phyloP scores from a whole-genome alignment of 1,284 basidiomycete genomes.

The Marasmius fiardii region DNA sequence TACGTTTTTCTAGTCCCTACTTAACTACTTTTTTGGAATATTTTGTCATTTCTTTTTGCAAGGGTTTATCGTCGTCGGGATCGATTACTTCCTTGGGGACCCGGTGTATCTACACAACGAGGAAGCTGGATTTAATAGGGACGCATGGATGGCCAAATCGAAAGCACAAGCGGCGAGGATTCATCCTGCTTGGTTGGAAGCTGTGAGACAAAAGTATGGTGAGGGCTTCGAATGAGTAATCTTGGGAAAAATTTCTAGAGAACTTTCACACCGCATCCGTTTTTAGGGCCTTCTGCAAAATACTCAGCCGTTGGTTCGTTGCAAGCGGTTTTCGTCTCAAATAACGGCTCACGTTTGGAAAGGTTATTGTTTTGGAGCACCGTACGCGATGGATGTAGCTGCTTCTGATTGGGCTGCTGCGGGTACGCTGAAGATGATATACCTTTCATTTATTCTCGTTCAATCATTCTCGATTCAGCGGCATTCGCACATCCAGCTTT shows the following conservation, averaged over 20 bases:
- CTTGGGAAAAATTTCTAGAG: not conserved
- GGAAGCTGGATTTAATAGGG: slow-evolving; percentile 10
- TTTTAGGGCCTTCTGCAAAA: slow-evolving; percentile 17
- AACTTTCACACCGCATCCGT: not conserved
- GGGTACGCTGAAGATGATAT: slow-evolving; percentile 26
- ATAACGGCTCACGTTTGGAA: no score
- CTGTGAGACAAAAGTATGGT: slow-evolving; percentile 40
- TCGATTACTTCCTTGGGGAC: slow-evolving; percentile 14
- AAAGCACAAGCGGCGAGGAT: slow-evolving; percentile 26
- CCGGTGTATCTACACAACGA: slow-evolving; percentile 5
- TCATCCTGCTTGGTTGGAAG: slow-evolving; percentile 47
- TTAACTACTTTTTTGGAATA: no score
- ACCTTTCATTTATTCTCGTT: not conserved
- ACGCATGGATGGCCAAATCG: slow-evolving; percentile 7
- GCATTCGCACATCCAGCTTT: slow-evolving; percentile 56
- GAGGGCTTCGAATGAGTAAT: not conserved
- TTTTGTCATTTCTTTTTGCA: no score
- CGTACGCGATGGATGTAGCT: slow-evolving; percentile 43
- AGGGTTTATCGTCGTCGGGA: slow-evolving; percentile 14
- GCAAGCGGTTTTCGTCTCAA: not conserved
- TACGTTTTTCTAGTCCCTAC: slow-evolving; percentile 21
- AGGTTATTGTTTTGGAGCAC: slow-evolving; percentile 60
- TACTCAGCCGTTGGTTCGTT: slow-evolving; percentile 35
- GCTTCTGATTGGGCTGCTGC: slow-evolving; percentile 42
- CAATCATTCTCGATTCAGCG: slow-evolving; percentile 25